Evolutionary conservation across 768 basidiomycete species (phyloP).

Genomic region (Agaricus subrufescens): DNA sequence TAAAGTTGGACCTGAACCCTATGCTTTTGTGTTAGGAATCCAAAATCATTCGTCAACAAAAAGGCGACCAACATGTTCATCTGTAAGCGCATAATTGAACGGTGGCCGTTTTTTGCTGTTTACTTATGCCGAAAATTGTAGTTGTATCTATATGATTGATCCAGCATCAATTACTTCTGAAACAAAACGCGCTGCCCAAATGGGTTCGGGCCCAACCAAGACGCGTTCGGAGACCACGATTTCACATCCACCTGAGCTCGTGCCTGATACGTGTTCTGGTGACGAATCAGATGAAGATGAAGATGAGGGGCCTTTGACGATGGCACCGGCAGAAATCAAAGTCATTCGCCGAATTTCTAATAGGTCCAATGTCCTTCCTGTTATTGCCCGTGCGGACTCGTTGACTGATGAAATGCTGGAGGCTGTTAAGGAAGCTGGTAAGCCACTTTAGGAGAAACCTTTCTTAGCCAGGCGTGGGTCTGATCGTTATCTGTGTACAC

Average conservation of each 20-base stretch:
- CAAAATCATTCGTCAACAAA: slow-evolving; percentile 82
- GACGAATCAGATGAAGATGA: slow-evolving; percentile 41
- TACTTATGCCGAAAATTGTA: slow-evolving; percentile 21
- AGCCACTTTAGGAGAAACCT: slow-evolving; percentile 13
- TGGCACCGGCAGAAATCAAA: slow-evolving; percentile 75
- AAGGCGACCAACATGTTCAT: slow-evolving; percentile 88
- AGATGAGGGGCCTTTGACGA: slow-evolving; percentile 45
- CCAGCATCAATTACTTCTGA: slow-evolving; percentile 64
- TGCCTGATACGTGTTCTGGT: slow-evolving; percentile 48
- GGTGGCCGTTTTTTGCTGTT: slow-evolving; percentile 6
- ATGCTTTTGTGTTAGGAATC: slow-evolving; percentile 54
- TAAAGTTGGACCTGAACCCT: slow-evolving; percentile 1
- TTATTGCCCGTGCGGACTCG: slow-evolving; percentile 77
- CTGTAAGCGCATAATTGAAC: slow-evolving; percentile 45
- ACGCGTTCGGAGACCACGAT: slow-evolving; percentile 67
- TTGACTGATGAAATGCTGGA: slow-evolving; percentile 74
- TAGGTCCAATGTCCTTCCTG: slow-evolving; percentile 77
- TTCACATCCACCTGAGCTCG: slow-evolving; percentile 50
- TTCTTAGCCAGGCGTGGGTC: background rate
- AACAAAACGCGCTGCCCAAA: slow-evolving; percentile 35
- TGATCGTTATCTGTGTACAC: slow-evolving; percentile 7
- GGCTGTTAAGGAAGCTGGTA: slow-evolving; percentile 62
- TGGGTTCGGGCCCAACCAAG: slow-evolving; percentile 40
- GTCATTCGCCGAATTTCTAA: slow-evolving; percentile 72
- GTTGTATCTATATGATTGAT: slow-evolving; percentile 85